Conservation (phyloP, 495 filamentous ascomycete species). For the Jackrogersella multiformis region DNA sequence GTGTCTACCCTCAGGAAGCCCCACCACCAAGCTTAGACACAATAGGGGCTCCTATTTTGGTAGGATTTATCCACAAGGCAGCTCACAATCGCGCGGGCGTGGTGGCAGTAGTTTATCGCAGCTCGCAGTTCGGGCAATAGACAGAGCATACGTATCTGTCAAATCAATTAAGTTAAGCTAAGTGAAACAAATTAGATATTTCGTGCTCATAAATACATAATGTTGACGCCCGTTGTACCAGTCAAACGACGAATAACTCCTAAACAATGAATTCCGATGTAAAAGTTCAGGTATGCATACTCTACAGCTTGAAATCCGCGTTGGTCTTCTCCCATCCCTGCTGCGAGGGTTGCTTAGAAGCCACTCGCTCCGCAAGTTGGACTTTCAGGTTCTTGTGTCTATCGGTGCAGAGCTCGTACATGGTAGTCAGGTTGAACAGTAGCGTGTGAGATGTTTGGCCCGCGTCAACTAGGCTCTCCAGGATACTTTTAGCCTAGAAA, state of each 20-base stretch:
- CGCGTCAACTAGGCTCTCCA: slow-evolving; percentile 70
- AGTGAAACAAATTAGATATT: too few relatives aligned
- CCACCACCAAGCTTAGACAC: too few relatives aligned
- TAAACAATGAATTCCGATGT: neutral
- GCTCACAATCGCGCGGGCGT: too few relatives aligned
- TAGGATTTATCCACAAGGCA: too few relatives aligned
- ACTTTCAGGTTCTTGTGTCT: slow-evolving; percentile 72
- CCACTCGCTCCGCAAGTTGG: slow-evolving; percentile 72
- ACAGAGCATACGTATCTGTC: too few relatives aligned
- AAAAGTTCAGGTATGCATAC: slow-evolving; percentile 37
- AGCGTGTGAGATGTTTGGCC: slow-evolving; percentile 74
- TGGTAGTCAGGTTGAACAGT: slow-evolving; percentile 87
- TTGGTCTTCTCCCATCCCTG: slow-evolving; percentile 71
- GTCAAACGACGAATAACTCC: neutral
- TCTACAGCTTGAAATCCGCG: slow-evolving; percentile 80
- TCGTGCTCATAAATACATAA: too few relatives aligned
- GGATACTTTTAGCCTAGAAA: slow-evolving; percentile 63
- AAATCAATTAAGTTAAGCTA: too few relatives aligned
- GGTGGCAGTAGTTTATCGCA: too few relatives aligned
- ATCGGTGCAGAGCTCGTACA: slow-evolving; percentile 93
- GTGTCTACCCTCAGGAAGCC: too few relatives aligned
- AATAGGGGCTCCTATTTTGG: too few relatives aligned
- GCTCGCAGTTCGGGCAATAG: too few relatives aligned
- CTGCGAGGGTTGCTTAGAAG: slow-evolving; percentile 55
- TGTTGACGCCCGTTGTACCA: too few relatives aligned